Evolutionary conservation across 2,329 filamentous ascomycete species (phyloP).

Genomic region (Pseudogymnoascus sp.): DNA sequence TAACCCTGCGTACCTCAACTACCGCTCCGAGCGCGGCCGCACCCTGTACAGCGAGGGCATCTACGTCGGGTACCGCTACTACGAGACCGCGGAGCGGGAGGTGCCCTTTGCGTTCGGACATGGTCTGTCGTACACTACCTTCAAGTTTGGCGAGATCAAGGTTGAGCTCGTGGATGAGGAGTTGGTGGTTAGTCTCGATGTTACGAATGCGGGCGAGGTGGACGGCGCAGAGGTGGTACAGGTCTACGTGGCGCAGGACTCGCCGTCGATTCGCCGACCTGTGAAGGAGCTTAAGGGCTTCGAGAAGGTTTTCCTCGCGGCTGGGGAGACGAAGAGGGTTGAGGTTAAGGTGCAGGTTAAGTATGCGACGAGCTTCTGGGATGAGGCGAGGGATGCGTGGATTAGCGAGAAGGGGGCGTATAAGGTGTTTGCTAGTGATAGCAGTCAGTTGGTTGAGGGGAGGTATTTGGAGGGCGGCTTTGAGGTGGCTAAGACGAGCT

Average conservation of each 20-base stretch:
- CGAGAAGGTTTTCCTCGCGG: constrained; percentile 34
- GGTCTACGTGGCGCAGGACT: constrained; percentile 26
- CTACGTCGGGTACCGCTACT: constrained; percentile 76
- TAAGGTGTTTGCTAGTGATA: constrained; percentile 26
- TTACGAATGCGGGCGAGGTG: constrained; percentile 34
- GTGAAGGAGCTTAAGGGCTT: constrained; percentile 40
- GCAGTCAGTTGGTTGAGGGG: constrained; percentile 7
- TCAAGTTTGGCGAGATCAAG: constrained; percentile 47
- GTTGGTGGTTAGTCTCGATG: constrained; percentile 42
- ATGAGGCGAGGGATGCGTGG: constrained; percentile 35
- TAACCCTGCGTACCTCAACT: constrained; percentile 73
- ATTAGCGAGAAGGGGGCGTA: constrained; percentile 34
- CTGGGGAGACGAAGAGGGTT: constrained; percentile 30
- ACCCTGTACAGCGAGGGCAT: constrained; percentile 74
- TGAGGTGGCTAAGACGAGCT: constrained; percentile 11
- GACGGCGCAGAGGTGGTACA: constrained; percentile 28
- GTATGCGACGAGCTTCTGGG: constrained; percentile 36
- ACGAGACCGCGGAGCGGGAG: constrained; percentile 60
- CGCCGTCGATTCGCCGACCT: constrained; percentile 31
- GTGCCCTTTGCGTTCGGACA: constrained; percentile 74
- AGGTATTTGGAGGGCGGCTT: not conserved
- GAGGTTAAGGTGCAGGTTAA: constrained; percentile 30
- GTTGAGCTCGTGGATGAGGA: constrained; percentile 40
- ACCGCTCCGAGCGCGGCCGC: constrained; percentile 60
- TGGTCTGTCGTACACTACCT: constrained; percentile 71